Conservation (phyloP, 805 yeast genomes). For the Hanseniaspora nectarophila region DNA sequence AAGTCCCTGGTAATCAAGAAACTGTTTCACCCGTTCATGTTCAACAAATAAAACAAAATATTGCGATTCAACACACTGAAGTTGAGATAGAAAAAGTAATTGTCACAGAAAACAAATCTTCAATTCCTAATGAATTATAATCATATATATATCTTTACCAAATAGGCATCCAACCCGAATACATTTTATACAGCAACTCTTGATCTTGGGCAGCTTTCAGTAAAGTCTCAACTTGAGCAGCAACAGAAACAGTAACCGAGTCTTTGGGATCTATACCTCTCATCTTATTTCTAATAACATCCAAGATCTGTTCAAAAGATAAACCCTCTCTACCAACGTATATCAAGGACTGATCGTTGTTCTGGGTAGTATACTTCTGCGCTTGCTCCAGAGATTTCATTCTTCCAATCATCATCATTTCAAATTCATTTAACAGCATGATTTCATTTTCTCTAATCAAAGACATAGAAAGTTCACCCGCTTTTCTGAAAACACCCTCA, state of each 20-base stretch:
- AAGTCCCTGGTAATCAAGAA: too few relatives aligned
- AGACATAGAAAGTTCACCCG: conserved; percentile 72
- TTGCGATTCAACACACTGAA: not conserved
- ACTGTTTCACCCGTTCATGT: too few relatives aligned
- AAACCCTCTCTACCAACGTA: conserved; percentile 30
- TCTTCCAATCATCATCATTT: conserved; percentile 86
- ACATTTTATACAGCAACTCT: conserved; percentile 71
- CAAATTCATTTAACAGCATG: conserved; percentile 76
- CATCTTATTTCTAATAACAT: conserved; percentile 63
- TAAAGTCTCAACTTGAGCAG: conserved; percentile 83
- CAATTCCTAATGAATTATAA: not conserved
- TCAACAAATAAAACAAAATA: conserved; percentile 12
- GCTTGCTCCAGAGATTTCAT: conserved; percentile 15
- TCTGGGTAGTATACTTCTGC: conserved; percentile 50
- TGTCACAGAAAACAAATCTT: not conserved
- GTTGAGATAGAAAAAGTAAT: not conserved
- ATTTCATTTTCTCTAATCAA: conserved; percentile 69
- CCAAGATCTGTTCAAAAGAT: conserved; percentile 55
- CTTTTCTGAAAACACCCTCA: conserved; percentile 77
- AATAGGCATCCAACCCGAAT: conserved; percentile 84
- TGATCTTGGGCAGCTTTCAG: conserved; percentile 68
- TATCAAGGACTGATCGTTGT: conserved; percentile 22
- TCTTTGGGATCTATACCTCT: conserved; percentile 73
- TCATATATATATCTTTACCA: conserved; percentile 29
- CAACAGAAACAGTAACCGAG: conserved; percentile 76